Evolutionary conservation across 2,329 filamentous ascomycete species (phyloP).

Genomic region (Didymella keratinophila): DNA sequence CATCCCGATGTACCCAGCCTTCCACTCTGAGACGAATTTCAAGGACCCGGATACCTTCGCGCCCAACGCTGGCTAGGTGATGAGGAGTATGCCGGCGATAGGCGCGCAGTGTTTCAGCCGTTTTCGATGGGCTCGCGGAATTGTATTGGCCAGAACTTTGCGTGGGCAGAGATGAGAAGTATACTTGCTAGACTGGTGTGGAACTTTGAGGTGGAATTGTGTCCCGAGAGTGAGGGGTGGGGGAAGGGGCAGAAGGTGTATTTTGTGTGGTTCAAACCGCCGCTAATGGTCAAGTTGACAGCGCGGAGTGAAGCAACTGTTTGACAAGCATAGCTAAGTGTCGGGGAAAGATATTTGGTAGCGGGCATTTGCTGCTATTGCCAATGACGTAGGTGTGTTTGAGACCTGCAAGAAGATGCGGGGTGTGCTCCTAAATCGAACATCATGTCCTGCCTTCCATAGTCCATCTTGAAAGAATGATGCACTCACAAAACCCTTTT

Average conservation of each 20-base stretch:
- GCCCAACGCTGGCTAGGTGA: constrained; percentile 51
- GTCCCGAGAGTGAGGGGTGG: not conserved
- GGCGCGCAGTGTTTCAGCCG: constrained; percentile 38
- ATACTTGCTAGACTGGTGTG: not conserved
- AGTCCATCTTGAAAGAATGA: no score
- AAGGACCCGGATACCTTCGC: constrained; percentile 34
- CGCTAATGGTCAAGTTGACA: not conserved
- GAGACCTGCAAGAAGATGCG: not conserved
- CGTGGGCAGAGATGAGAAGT: not conserved
- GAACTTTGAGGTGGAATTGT: not conserved
- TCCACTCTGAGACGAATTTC: constrained; percentile 40
- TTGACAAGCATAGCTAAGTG: not conserved
- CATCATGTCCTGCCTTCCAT: no score
- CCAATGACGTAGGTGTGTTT: not conserved
- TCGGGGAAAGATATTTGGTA: not conserved
- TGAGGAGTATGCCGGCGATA: constrained; percentile 44
- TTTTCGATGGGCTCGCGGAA: constrained; percentile 39
- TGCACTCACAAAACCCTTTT: no score
- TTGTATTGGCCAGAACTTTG: constrained; percentile 38
- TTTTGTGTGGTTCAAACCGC: not conserved
- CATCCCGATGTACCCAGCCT: constrained; percentile 40
- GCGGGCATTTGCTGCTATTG: not conserved
- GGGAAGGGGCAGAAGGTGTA: not conserved
- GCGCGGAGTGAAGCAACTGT: not conserved
- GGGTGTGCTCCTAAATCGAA: not conserved